Evolutionary conservation across 768 basidiomycete genomes (phyloP).

Genomic region (Suillus tomentosus): DNA sequence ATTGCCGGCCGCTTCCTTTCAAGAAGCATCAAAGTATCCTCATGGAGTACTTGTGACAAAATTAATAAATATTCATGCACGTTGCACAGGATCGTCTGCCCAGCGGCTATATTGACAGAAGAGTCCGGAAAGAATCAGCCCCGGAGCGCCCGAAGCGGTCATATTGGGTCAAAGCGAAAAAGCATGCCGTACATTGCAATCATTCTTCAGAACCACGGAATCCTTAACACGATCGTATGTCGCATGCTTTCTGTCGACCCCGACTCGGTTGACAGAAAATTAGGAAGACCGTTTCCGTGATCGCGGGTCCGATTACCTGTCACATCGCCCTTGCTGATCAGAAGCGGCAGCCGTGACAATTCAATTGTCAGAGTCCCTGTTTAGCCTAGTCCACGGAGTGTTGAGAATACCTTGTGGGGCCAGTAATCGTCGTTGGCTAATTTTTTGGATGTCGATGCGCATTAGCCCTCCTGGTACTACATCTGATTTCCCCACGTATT

Average conservation of each 20-base stretch:
- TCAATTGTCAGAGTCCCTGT: not conserved
- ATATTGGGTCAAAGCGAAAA: not conserved
- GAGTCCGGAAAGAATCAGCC: not conserved
- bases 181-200: not conserved
- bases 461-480: not conserved
- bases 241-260: not conserved
- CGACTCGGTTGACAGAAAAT: not conserved
- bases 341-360: not conserved
- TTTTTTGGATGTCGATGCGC: not conserved
- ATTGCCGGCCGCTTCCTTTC: not conserved
- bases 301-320: not conserved
- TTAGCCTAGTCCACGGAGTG: not conserved
- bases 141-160: not conserved
- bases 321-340: not conserved
- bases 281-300: not conserved
- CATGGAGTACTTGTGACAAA: not conserved
- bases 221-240: not conserved
- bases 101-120: not conserved
- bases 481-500: no score
- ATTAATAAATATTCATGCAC: not conserved
- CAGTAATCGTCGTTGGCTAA: not conserved
- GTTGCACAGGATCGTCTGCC: not conserved
- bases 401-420: not conserved
- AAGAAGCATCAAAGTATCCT: not conserved
- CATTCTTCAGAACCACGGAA: not conserved